Conservation (phyloP, 2,329 filamentous ascomycete species). For the Claviceps sp. region DNA sequence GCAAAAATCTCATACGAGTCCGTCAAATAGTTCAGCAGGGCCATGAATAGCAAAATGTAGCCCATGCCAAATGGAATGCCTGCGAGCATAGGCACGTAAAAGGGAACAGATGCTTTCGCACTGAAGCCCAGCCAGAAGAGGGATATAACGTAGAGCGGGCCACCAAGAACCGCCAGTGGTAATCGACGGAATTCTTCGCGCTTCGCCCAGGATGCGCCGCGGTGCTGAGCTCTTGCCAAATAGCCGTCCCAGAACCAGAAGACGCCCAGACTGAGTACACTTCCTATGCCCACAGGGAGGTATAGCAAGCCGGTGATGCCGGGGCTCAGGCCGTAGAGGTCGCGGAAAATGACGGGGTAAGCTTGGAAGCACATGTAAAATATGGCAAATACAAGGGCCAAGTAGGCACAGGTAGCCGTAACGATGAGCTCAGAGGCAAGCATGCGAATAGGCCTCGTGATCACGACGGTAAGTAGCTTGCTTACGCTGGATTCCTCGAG, state of each 20-base stretch:
- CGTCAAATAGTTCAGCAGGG: conserved; percentile 51
- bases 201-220: conserved; percentile 41
- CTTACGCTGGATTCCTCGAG: conserved; percentile 43
- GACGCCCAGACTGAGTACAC: conserved; percentile 41
- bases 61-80: conserved; percentile 49
- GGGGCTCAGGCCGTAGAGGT: conserved; percentile 47
- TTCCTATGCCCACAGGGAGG: conserved; percentile 53
- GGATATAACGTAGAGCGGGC: conserved; percentile 46
- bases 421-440: conserved; percentile 60
- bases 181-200: conserved; percentile 56
- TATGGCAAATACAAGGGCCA: conserved; percentile 55
- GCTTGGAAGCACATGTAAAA: conserved; percentile 66
- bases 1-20: conserved; percentile 55
- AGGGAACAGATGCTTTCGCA: conserved; percentile 32
- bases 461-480: conserved; percentile 50
- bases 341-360: conserved; percentile 56
- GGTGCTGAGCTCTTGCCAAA: conserved; percentile 37
- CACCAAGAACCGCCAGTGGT: conserved; percentile 59
- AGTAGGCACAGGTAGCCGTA: conserved; percentile 53
- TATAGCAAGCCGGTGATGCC: conserved; percentile 55
- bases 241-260: conserved; percentile 55
- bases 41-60: conserved; percentile 50
- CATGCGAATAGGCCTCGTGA: conserved; percentile 63
- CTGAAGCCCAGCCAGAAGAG: conserved; percentile 54
- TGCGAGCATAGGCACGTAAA: conserved; percentile 43